Conservation (phyloP, 352 stramenopile genomes). For the Nothophytophthora sp. region DNA sequence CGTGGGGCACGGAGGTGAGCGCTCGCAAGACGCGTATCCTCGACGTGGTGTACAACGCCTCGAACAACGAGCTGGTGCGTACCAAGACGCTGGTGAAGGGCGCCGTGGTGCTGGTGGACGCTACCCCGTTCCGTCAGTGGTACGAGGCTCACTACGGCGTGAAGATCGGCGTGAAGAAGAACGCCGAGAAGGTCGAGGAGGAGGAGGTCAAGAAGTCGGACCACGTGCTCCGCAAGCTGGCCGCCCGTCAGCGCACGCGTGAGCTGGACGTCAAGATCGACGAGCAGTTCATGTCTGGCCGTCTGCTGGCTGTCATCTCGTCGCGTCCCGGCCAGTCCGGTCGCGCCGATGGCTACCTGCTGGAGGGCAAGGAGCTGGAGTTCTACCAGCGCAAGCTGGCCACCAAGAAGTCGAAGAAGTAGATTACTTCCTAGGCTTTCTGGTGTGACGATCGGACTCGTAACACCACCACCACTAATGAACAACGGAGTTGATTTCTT, state of each 20-base stretch:
- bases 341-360: slow-evolving; percentile 98
- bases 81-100: slow-evolving; percentile 99
- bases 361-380: slow-evolving; percentile 99
- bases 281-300: slow-evolving; percentile 97
- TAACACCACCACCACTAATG: slow-evolving; percentile 26
- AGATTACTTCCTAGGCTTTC: slow-evolving; percentile 38
- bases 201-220: slow-evolving; percentile 93
- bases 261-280: slow-evolving; percentile 95
- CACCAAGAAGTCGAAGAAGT: slow-evolving; percentile 99
- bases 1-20: slow-evolving; percentile 98
- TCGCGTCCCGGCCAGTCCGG: slow-evolving; percentile 98
- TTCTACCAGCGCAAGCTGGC: slow-evolving; percentile 99
- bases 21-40: slow-evolving; percentile 99
- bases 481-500: slow-evolving; percentile 54
- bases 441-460: no score
- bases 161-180: slow-evolving; percentile 90
- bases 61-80: slow-evolving; percentile 99
- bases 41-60: slow-evolving; percentile 99
- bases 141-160: slow-evolving; percentile 99
- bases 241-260: slow-evolving; percentile 91
- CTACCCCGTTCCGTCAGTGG: slow-evolving; percentile 99
- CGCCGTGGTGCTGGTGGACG: slow-evolving; percentile 98
- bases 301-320: slow-evolving; percentile 97
- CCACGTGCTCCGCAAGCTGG: slow-evolving; percentile 95
- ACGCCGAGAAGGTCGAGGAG: slow-evolving; percentile 76